Evolutionary conservation across 441 rosid species (phyloP).

Genomic region (Bruguiera hainesii): DNA sequence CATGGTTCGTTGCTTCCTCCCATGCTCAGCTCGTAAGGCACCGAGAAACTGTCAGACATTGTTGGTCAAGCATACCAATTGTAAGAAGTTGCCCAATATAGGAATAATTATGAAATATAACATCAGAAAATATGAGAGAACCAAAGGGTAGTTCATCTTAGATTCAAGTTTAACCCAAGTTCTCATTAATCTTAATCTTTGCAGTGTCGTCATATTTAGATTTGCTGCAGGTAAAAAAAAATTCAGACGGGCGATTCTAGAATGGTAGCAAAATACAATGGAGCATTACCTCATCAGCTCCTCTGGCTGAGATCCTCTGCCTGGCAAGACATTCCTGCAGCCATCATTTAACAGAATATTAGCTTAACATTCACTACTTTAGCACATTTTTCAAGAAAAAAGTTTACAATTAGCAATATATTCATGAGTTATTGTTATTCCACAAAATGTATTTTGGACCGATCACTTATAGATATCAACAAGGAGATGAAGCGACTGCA

Average conservation of each 20-base stretch:
- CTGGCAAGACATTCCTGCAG: constrained; percentile 40
- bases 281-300: constrained; percentile 65
- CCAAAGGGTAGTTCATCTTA: background rate
- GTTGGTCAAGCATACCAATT: background rate
- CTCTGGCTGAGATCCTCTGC: constrained; percentile 40
- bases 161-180: background rate
- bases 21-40: constrained; percentile 89
- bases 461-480: too few species aligned
- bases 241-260: background rate
- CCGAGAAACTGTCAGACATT: constrained; percentile 60
- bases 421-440: too few species aligned
- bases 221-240: background rate
- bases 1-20: constrained; percentile 71
- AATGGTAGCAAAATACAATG: constrained; percentile 1
- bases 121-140: background rate
- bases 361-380: constrained; percentile 1
- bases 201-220: background rate
- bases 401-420: background rate
- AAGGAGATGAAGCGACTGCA: too few species aligned
- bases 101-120: background rate
- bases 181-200: background rate
- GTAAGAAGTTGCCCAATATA: background rate
- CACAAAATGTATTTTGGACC: too few species aligned
- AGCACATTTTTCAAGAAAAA: background rate
- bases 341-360: background rate